These are phyloP conservation scores for Boletus barrowsii DNA, from an alignment of 768 basidiomycete species.

Conservation along the genomic window DNA sequence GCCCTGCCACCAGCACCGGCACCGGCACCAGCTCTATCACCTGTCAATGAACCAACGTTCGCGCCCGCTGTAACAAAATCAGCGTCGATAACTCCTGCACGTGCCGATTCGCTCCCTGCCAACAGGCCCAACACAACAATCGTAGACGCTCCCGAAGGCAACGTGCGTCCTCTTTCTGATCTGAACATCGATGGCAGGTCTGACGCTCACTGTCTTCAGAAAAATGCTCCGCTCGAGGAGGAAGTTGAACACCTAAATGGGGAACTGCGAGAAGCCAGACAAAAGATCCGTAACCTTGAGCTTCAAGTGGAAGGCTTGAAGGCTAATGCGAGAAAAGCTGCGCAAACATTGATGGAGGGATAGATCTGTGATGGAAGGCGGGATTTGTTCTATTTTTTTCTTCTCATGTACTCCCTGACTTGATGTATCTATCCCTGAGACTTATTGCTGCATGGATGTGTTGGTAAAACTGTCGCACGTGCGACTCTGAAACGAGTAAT, in stretches of 20 bases:
- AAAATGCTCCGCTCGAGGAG: conserved; percentile 33
- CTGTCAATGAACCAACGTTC: conserved; percentile 32
- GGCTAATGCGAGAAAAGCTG: conserved; percentile 75
- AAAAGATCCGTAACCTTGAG: conserved; percentile 81
- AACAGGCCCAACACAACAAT: not conserved
- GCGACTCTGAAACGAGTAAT: conserved; percentile 1
- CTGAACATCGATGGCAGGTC: not conserved
- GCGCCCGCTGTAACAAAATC: conserved; percentile 34
- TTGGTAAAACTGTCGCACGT: conserved; percentile 9
- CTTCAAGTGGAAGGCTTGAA: conserved; percentile 73
- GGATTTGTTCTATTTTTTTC: not conserved
- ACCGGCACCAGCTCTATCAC: conserved; percentile 25
- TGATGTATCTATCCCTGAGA: not conserved
- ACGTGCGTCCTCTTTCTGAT: conserved; percentile 28
- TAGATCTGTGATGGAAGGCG: conserved; percentile 5
- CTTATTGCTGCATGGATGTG: not conserved
- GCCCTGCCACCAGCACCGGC: conserved; percentile 23
- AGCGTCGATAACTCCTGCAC: conserved; percentile 17
- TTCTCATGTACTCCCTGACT: not conserved
- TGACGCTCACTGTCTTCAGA: conserved; percentile 5
- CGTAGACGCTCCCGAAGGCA: conserved; percentile 12
- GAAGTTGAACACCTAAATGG: conserved; percentile 62
- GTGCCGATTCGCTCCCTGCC: conserved; percentile 11
- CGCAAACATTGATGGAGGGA: conserved; percentile 50
- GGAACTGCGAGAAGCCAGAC: conserved; percentile 76